Base-by-base conservation (phyloP, 2,329 filamentous ascomycete species). In the Beauveria varroae region DNA sequence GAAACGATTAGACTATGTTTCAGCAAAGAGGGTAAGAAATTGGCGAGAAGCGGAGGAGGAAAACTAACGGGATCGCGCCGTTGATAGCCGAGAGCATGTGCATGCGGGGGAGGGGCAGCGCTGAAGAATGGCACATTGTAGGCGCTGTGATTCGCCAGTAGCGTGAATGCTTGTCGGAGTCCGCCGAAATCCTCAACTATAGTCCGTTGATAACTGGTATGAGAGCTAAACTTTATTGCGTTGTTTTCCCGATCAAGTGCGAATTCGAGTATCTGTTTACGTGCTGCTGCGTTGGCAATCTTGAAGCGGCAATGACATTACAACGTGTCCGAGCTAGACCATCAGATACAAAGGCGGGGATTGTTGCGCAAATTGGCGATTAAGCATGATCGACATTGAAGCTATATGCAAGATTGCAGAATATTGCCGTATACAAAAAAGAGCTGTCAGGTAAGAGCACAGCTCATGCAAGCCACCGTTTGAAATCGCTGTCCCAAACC, bases 11-110 rank as follows among this genome's bases (percentile, higher is more conserved):
- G n/a, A n/a, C n/a, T n/a, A n/a, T n/a, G 41, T 18, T 43, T 10
- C 5, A 43, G 41, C 18, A 43, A 43, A 53, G 34, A 30, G 5
- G 5, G 18, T 24, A 34, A 50, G 5, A 43, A 22, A 26, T 24
- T 9, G 24, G 20, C 28, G 24, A 30, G 18, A 43, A n/a, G 34
- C 16, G n/a, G 22, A n/a, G 18, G 18, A 28, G 9, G 34, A 30
- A 43, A 26, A 24, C 8, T 28, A 12, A 14, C 14, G 9, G 10
- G 6, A 18, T 24, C 5, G 18, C 55, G 37, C 46, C 56, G 56
- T 51, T 43, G 46, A 16, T 58, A 58, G 37, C 56, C 56, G 56
- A 34, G 16, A 16, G 20, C 56, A 58, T 58, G 56, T 58, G 56
- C 56, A 46, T 51, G 56, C 56, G 56, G 56, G 56, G 56, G 57